These are phyloP conservation scores for Pleurotus citrinopileatus DNA, from an alignment of 768 basidiomycete species.

Conservation along the genomic window DNA sequence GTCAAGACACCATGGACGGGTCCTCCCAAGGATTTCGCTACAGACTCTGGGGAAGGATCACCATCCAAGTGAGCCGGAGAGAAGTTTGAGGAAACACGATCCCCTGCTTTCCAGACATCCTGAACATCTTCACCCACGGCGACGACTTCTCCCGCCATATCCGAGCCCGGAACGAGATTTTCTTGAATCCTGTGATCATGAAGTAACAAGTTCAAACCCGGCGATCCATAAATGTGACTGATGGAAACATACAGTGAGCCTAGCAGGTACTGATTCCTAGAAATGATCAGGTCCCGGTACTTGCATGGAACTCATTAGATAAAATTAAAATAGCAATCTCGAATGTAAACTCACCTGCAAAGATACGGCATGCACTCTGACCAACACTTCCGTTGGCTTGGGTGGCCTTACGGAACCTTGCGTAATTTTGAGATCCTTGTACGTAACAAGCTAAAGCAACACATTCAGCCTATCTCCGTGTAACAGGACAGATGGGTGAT, in stretches of 20 bases:
- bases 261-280: conserved; percentile 33
- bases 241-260: conserved; percentile 20
- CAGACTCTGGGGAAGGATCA: conserved; percentile 31
- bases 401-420: conserved; percentile 27
- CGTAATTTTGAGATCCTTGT: conserved; percentile 23
- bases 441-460: conserved; percentile 21
- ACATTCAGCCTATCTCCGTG: not conserved
- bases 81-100: conserved; percentile 57
- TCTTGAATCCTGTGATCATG: conserved; percentile 13
- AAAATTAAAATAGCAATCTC: not conserved
- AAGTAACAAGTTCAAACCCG: not conserved
- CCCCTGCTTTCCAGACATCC: conserved; percentile 47
- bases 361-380: conserved; percentile 56
- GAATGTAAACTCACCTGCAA: conserved; percentile 34
- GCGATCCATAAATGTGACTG: no score
- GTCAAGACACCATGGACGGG: conserved; percentile 49
- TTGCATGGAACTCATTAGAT: conserved; percentile 14
- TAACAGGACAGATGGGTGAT: not conserved
- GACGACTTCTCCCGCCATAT: conserved; percentile 57
- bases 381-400: conserved; percentile 46
- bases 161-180: conserved; percentile 39
- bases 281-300: conserved; percentile 50
- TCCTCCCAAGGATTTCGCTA: conserved; percentile 37
- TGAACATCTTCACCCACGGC: conserved; percentile 41
- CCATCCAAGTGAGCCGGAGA: conserved; percentile 44